Percentiles rank a stretch among this genome's conserved stretches.
Conservation (phyloP, 1,284 basidiomycete genomes). For the Meripilus lineatus region DNA sequence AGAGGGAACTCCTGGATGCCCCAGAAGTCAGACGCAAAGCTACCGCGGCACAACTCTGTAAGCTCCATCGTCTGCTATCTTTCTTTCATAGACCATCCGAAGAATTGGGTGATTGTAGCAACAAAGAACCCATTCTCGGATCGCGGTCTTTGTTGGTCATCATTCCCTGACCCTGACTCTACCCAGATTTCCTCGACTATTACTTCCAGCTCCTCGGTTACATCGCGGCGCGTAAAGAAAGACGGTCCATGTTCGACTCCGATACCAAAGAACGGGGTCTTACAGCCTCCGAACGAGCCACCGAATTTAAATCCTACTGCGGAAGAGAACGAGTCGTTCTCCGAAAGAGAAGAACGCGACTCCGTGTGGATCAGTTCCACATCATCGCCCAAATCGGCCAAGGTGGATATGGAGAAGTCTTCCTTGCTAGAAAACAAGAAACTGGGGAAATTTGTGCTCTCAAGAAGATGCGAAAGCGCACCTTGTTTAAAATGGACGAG, state of each 20-base stretch:
- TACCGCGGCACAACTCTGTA: slow-evolving; percentile 93
- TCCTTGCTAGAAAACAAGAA: slow-evolving; percentile 86
- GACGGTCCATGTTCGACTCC: slow-evolving; percentile 76
- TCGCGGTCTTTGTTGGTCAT: background rate
- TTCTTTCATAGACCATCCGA: background rate
- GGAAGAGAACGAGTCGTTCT: slow-evolving; percentile 89
- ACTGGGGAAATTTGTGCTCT: slow-evolving; percentile 92
- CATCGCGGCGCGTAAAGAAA: slow-evolving; percentile 77
- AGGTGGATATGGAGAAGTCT: slow-evolving; percentile 96
- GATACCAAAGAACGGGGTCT: slow-evolving; percentile 73
- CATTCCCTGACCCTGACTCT: slow-evolving; percentile 1
- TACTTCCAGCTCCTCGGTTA: slow-evolving; percentile 93
- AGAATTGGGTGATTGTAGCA: background rate
- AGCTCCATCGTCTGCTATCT: slow-evolving; percentile 25
- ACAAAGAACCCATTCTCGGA: background rate
- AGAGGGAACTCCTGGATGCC: slow-evolving; percentile 77
- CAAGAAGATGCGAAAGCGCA: slow-evolving; percentile 94
- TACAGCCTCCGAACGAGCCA: slow-evolving; percentile 57
- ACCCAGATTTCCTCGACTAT: slow-evolving; percentile 86
- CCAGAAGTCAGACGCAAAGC: slow-evolving; percentile 89
- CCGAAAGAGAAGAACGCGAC: slow-evolving; percentile 82
- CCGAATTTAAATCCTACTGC: slow-evolving; percentile 88
- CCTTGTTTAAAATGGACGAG: slow-evolving; percentile 96
- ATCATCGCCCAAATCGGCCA: slow-evolving; percentile 97
- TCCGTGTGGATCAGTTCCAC: slow-evolving; percentile 87